These are phyloP conservation scores for Danielia reshetovae DNA, from an alignment of 805 yeast genomes.

Conservation along the genomic window DNA sequence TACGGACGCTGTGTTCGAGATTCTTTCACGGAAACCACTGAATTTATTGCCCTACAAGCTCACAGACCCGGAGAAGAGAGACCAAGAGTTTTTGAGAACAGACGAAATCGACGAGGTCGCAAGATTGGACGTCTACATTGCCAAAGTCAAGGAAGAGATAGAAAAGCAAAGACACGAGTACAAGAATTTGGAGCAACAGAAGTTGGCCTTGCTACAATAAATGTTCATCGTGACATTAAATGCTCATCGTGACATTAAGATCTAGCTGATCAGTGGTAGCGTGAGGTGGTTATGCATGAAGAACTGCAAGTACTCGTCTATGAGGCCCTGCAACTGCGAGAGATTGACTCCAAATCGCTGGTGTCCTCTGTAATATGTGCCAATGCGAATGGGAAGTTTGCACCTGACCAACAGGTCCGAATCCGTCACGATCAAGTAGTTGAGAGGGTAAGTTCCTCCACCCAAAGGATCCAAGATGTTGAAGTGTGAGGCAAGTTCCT, in stretches of 20 bases:
- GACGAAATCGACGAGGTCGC: slow-evolving; percentile 41
- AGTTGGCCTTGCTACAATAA: slow-evolving; percentile 34
- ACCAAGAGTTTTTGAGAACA: slow-evolving; percentile 38
- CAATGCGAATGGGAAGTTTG: slow-evolving; percentile 17
- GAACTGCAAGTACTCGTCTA: slow-evolving; percentile 10
- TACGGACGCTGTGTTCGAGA: slow-evolving; percentile 80
- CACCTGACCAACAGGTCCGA: slow-evolving; percentile 10
- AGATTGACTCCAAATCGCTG: slow-evolving; percentile 20
- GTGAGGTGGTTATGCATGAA: neutral
- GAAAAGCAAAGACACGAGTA: slow-evolving; percentile 38
- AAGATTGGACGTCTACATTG: slow-evolving; percentile 36
- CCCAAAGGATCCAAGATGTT: slow-evolving; percentile 31
- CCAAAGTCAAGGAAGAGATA: slow-evolving; percentile 37
- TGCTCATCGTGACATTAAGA: neutral
- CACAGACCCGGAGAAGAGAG: slow-evolving; percentile 31
- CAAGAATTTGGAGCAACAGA: slow-evolving; percentile 39
- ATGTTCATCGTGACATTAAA: too few species aligned
- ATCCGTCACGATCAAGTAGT: slow-evolving; percentile 23
- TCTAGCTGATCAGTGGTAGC: neutral
- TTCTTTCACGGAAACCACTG: slow-evolving; percentile 67
- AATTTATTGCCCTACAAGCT: slow-evolving; percentile 43
- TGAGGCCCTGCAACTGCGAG: slow-evolving; percentile 8
- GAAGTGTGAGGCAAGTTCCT: slow-evolving; percentile 20
- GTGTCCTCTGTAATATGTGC: slow-evolving; percentile 13
- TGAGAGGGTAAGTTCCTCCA: slow-evolving; percentile 34